Evolutionary conservation across 352 stramenopile genomes (phyloP).

Genomic region (Phytophthora hibernalis): DNA sequence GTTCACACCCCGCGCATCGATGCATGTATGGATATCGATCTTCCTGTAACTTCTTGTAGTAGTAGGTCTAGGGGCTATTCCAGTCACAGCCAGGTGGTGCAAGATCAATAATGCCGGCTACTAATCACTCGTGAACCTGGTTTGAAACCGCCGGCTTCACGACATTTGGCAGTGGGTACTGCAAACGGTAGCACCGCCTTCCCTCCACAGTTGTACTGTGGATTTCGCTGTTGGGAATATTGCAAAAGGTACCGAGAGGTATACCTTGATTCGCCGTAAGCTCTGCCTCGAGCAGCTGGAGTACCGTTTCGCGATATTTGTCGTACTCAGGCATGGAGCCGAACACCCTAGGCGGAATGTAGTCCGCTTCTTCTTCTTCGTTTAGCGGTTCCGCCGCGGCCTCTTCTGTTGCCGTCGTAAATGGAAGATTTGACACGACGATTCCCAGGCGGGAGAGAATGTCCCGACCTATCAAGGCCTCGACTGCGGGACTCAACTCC

Average conservation of each 20-base stretch:
- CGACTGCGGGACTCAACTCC: not conserved
- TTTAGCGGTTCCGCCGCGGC: not conserved
- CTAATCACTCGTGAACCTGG: not conserved
- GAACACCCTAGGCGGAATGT: not conserved
- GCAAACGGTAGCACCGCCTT: not conserved
- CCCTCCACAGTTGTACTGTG: not conserved
- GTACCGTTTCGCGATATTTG: not conserved
- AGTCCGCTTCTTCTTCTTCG: not conserved
- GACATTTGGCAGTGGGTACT: not conserved
- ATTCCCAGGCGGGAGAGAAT: not conserved
- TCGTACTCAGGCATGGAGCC: constrained; percentile 1
- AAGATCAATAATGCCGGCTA: not conserved
- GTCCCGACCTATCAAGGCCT: not conserved
- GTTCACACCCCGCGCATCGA: not conserved
- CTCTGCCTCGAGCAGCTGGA: not conserved
- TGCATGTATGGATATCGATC: constrained; percentile 6
- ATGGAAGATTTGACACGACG: not conserved
- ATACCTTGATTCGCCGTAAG: not conserved
- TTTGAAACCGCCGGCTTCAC: not conserved
- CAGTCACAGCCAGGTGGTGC: not conserved
- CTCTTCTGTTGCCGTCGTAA: not conserved
- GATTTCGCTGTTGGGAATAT: not conserved
- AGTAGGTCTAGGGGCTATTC: constrained; percentile 3
- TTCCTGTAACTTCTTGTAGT: constrained; percentile 3
- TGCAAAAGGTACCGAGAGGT: constrained; percentile 3